These are phyloP conservation scores for Tetrapisispora phaffii DNA, from an alignment of 805 yeast genomes.

Conservation along the genomic window DNA sequence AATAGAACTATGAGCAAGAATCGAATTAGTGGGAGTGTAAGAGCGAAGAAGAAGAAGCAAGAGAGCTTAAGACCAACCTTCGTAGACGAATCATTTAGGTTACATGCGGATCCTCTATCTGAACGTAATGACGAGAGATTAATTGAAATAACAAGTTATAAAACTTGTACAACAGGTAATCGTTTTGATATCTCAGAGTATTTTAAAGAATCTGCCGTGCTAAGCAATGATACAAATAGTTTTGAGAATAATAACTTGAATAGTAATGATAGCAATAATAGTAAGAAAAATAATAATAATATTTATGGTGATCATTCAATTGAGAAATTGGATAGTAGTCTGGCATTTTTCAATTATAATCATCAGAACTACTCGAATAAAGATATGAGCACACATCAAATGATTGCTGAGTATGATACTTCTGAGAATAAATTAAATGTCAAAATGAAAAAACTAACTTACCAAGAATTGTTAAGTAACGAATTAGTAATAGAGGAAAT, in stretches of 20 bases:
- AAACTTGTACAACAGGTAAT: not conserved
- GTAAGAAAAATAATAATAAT: not conserved
- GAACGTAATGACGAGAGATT: not conserved
- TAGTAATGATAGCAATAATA: not conserved
- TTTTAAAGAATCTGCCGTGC: not conserved
- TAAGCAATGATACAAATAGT: not conserved
- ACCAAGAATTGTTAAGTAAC: not conserved
- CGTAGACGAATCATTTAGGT: slow-evolving; percentile 2
- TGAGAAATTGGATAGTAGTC: not conserved
- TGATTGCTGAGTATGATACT: slow-evolving; percentile 1
- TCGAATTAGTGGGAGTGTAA: not conserved
- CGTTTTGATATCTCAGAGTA: not conserved
- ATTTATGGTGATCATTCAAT: not conserved
- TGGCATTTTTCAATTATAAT: not conserved
- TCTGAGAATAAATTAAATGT: not conserved
- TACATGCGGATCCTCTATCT: not conserved
- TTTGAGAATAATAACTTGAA: not conserved
- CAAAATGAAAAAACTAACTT: slow-evolving; percentile 1
- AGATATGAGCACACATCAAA: slow-evolving; percentile 3
- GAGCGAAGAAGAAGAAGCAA: not conserved
- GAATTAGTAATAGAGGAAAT: not conserved
- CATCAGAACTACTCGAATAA: not conserved
- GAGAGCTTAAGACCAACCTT: slow-evolving; percentile 1
- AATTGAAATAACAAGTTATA: not conserved
- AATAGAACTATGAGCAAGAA: no score